Conservation (phyloP, 345 rosid species). For the Salix dunnii region DNA sequence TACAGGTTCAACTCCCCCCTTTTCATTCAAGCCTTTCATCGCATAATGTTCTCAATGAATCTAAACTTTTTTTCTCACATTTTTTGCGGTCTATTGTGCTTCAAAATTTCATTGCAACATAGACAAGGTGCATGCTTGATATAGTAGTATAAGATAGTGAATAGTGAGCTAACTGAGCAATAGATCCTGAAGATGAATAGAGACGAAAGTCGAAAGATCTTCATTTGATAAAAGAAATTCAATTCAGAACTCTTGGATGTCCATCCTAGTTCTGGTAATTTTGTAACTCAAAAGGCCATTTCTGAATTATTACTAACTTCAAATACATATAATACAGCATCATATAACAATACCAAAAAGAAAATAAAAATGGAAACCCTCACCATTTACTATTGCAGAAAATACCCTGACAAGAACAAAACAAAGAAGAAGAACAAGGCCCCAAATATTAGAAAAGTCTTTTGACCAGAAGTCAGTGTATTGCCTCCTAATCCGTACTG, state of each 20-base stretch:
- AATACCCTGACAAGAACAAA: slow-evolving; percentile 78
- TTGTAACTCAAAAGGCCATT: background rate
- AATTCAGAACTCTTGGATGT: background rate
- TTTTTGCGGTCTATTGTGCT: background rate
- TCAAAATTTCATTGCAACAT: background rate
- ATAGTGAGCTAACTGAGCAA: background rate
- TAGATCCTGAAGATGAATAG: background rate
- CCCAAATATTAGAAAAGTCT: slow-evolving; percentile 78
- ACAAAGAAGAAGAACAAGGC: slow-evolving; percentile 58
- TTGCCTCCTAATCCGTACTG: slow-evolving; percentile 87
- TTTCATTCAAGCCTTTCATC: background rate
- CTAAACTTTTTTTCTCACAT: background rate
- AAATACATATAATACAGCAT: background rate
- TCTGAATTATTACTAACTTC: background rate
- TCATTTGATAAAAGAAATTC: background rate
- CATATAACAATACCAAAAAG: background rate
- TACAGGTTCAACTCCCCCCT: background rate
- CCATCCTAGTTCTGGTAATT: background rate
- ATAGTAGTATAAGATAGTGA: background rate
- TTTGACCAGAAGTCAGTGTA: slow-evolving; percentile 85
- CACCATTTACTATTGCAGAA: slow-evolving; percentile 46
- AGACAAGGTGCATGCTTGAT: background rate
- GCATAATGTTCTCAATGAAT: background rate
- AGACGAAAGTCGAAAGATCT: background rate
- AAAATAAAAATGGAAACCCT: background rate